Evolutionary conservation across 305 asterid genomes (phyloP).

Genomic region (Rubia peregrina): DNA sequence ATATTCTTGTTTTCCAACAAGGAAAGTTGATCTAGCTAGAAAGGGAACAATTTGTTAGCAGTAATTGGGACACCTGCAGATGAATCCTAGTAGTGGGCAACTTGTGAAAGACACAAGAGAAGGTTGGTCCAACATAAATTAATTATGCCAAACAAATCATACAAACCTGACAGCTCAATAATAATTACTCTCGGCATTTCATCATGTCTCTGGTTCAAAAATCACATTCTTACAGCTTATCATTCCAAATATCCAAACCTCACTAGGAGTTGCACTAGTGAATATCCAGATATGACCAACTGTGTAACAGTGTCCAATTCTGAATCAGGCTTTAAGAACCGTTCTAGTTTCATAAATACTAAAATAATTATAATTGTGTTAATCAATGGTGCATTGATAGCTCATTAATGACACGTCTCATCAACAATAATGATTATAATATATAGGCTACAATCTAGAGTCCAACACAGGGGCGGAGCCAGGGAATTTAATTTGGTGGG

Average conservation of each 20-base stretch:
- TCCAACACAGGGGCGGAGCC: too few species aligned
- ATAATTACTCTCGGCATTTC: not conserved
- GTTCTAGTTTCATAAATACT: too few species aligned
- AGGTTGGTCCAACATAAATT: conserved; percentile 26
- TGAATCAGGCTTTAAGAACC: too few species aligned
- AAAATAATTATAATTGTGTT: too few species aligned
- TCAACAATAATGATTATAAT: too few species aligned
- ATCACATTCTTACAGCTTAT: not conserved
- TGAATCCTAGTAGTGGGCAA: conserved; percentile 14
- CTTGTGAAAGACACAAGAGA: conserved; percentile 8
- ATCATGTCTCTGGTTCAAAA: not conserved
- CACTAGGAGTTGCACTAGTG: not conserved
- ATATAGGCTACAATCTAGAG: too few species aligned
- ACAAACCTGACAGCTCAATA: conserved; percentile 22
- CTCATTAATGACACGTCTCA: too few species aligned
- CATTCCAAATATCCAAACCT: not conserved
- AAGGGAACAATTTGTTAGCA: not conserved
- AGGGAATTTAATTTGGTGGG: too few species aligned
- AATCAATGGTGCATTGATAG: too few species aligned
- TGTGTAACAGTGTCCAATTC: too few species aligned
- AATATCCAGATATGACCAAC: too few species aligned
- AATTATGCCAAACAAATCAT: conserved; percentile 40
- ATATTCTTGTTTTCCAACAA: not conserved
- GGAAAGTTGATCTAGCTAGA: not conserved
- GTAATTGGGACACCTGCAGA: conserved; percentile 9